Percentiles rank a stretch among this genome's conserved stretches.
Conservation (phyloP, 176 grass and related monocot genomes). For the Oryza meridionalis region DNA sequence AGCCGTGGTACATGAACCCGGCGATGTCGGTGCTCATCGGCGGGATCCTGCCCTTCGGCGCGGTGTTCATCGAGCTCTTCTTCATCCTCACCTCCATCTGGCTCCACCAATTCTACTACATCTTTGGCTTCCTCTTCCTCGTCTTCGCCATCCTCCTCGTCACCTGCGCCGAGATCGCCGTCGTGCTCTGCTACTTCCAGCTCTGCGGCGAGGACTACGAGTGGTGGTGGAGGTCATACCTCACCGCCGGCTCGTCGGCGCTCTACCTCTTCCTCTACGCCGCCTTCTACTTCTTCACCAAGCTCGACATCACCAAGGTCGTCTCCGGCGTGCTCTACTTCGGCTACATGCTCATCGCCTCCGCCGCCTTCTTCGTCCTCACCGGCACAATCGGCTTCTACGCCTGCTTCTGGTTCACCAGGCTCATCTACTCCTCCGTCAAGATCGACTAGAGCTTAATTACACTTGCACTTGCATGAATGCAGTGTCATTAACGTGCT, state of each 20-base stretch:
- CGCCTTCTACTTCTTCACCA: constrained; percentile 90
- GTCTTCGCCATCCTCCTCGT: constrained; percentile 77
- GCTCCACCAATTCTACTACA: constrained; percentile 97
- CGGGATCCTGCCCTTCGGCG: constrained; percentile 92
- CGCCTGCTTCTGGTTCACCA: constrained; percentile 86
- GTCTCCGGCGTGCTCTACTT: constrained; percentile 87
- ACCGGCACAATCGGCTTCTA: constrained; percentile 83
- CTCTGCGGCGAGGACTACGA: constrained; percentile 86
- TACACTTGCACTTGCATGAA: neutral
- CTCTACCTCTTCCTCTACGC: constrained; percentile 84
- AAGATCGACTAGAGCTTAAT: constrained; percentile 67
- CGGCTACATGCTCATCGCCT: constrained; percentile 91
- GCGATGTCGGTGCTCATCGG: constrained; percentile 74
- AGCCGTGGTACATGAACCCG: constrained; percentile 93
- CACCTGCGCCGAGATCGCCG: constrained; percentile 83
- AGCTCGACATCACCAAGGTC: constrained; percentile 77
- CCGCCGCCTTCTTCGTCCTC: constrained; percentile 86
- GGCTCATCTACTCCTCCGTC: constrained; percentile 86
- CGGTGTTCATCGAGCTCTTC: constrained; percentile 95
- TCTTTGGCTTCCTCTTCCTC: constrained; percentile 92
- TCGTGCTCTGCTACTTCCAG: constrained; percentile 97
- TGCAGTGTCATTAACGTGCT: neutral
- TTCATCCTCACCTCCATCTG: constrained; percentile 97
- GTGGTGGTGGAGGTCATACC: constrained; percentile 96
- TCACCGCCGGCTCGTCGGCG: constrained; percentile 84